phyloP scores from a whole-genome alignment of 2,329 filamentous ascomycete species.

The Xylaria polymorpha region DNA sequence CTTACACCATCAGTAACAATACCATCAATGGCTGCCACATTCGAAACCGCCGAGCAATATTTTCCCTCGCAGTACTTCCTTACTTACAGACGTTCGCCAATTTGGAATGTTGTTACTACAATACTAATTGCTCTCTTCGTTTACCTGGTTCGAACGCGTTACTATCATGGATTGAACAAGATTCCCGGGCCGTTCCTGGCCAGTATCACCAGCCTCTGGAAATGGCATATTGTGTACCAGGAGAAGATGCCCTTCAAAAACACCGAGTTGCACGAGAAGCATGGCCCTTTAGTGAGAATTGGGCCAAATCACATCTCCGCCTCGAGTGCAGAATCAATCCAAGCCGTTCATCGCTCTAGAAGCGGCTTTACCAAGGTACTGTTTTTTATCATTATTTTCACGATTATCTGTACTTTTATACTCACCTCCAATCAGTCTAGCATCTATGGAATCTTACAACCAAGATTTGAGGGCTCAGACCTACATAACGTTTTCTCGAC shows the following conservation, averaged over 20 bases:
- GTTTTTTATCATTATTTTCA: too few species aligned
- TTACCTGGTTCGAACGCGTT: constrained; percentile 25
- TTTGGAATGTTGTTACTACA: neutral
- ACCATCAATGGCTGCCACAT: neutral
- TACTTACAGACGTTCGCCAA: neutral
- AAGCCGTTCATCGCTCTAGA: constrained; percentile 25
- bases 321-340: constrained; percentile 33
- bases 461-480: constrained; percentile 27
- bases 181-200: constrained; percentile 32
- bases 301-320: constrained; percentile 37
- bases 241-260: constrained; percentile 31
- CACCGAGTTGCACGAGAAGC: constrained; percentile 32
- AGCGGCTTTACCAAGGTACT: constrained; percentile 32
- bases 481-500: constrained; percentile 36
- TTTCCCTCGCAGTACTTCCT: constrained; percentile 3
- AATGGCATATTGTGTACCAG: constrained; percentile 22
- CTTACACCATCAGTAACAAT: too few species aligned
- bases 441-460: constrained; percentile 33
- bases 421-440: constrained; percentile 24
- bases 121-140: constrained; percentile 6
- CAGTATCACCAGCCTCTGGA: constrained; percentile 35
- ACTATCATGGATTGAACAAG: constrained; percentile 30
- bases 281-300: constrained; percentile 34
- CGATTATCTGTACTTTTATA: too few species aligned
- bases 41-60: constrained; percentile 6